Evolutionary conservation across 768 basidiomycete genomes (phyloP), one percentile per base, ranked within the genome.

Genomic region (Neoboletus brunneissimus): DNA sequence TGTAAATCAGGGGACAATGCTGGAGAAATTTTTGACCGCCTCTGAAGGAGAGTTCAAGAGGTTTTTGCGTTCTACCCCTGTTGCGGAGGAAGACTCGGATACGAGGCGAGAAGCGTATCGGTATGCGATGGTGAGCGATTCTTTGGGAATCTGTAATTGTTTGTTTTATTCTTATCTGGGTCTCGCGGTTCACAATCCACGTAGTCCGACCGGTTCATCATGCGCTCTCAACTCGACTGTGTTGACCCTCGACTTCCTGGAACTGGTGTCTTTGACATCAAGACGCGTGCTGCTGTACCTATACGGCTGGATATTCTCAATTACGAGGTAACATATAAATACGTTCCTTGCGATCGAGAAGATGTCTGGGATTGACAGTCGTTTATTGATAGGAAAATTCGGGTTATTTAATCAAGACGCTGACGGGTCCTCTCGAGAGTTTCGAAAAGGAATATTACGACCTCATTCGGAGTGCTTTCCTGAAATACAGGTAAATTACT

Each of bases 401-500:
- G 23, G 89, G 86, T 0, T 96, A 94, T 69, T 73, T 85, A 46
- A 89, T 97, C 61, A 79, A 78, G 35, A 77, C 69, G 1, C 76
- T 84, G 45, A 77, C 81, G 9, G 94, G 95, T 0, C 63, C 74
- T 1, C 66, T 81, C 7, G 84, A 88, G 64, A 94, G 91, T 58
- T 98, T 95, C 61, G 96, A 99, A 73, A 79, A 83, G 59, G 96
- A 99, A 70, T 93, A 94, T 65, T 97, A 94, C 69, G 96, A 99
- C 67, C 83, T 99, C 40, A 86, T 95, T 62, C 84, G 96, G 5
- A 88, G 92, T 15, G 95, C 93, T 1, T 96, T 98, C 76, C 79
- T 99, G 53, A 98, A 98, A 76, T 98, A 93, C 70, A 88, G 82
- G 90, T 91, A 58, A 35, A 75, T 29, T n/a, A 1, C 6, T 25